These are phyloP conservation scores for Lobosporangium transversale DNA, from an alignment of 192 early-diverging fungal species.

Conservation along the genomic window DNA sequence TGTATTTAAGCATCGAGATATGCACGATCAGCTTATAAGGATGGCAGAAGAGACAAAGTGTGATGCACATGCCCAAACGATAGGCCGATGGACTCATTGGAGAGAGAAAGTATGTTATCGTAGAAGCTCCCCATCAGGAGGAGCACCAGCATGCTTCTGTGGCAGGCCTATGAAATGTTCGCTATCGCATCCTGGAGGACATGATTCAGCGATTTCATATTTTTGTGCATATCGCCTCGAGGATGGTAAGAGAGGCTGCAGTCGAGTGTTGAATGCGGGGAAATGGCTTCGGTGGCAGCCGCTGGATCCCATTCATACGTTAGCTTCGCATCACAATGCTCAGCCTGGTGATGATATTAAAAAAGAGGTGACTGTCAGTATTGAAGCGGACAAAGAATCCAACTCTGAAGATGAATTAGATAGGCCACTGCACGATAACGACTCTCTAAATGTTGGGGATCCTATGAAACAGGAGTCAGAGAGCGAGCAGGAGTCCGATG, in stretches of 20 bases:
- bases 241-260: conserved; percentile 15
- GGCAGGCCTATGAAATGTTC: conserved; percentile 10
- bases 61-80: background rate
- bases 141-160: conserved; percentile 24
- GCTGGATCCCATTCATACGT: conserved; percentile 1
- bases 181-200: background rate
- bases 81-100: conserved; percentile 16
- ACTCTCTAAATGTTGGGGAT: background rate
- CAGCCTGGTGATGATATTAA: too few relatives aligned
- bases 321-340: too few relatives aligned
- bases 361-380: too few relatives aligned
- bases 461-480: background rate
- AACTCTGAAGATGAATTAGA: background rate
- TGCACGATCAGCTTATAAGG: background rate
- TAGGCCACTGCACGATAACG: background rate
- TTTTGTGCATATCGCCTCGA: conserved; percentile 16
- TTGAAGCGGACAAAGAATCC: background rate
- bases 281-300: conserved; percentile 19
- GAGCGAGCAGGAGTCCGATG: background rate
- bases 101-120: background rate
- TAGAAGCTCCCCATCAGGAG: background rate
- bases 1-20: conserved; percentile 3
- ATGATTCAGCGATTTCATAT: background rate
- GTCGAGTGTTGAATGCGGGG: conserved; percentile 9
- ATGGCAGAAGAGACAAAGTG: conserved; percentile 6